Conservation (phyloP, 208 protist species). For the Crithidia sp. region DNA sequence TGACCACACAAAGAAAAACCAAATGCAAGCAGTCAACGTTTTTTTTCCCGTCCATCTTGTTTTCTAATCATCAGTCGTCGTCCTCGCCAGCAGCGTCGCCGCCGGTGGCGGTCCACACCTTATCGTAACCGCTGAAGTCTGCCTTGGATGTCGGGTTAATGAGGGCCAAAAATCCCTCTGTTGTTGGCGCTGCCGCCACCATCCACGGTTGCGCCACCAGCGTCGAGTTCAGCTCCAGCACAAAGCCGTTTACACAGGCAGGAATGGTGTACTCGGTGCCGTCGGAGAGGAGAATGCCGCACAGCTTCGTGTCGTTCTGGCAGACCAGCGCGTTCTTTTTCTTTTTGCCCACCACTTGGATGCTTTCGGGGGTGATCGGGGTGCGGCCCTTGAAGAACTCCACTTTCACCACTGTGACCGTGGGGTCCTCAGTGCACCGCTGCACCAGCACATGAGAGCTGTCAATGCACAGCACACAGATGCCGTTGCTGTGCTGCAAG, state of each 20-base stretch:
- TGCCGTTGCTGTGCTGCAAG: constrained; percentile 87
- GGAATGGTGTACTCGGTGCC: constrained; percentile 65
- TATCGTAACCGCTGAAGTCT: constrained; percentile 50
- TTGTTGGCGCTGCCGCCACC: constrained; percentile 51
- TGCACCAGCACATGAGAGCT: constrained; percentile 55
- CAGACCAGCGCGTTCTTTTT: constrained; percentile 87
- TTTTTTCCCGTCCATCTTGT: background rate
- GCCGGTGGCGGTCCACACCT: constrained; percentile 69
- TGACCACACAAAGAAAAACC: background rate
- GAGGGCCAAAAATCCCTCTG: constrained; percentile 80
- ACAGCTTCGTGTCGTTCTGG: constrained; percentile 82
- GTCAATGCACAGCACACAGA: constrained; percentile 83
- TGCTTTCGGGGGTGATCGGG: constrained; percentile 42
- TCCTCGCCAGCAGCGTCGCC: constrained; percentile 65
- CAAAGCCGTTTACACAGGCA: constrained; percentile 79
- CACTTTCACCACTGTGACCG: constrained; percentile 20
- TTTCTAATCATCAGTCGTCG: constrained; percentile 25
- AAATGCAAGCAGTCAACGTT: background rate
- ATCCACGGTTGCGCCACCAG: constrained; percentile 64
- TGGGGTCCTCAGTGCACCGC: constrained; percentile 8
- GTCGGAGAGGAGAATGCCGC: constrained; percentile 55
- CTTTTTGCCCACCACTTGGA: constrained; percentile 79
- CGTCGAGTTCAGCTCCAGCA: constrained; percentile 78
- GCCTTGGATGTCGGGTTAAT: constrained; percentile 70
- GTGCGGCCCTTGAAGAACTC: constrained; percentile 51